These are phyloP conservation scores for Houttuynia cordata DNA, from an alignment of 164 flowering plant species.

Conservation along the genomic window DNA sequence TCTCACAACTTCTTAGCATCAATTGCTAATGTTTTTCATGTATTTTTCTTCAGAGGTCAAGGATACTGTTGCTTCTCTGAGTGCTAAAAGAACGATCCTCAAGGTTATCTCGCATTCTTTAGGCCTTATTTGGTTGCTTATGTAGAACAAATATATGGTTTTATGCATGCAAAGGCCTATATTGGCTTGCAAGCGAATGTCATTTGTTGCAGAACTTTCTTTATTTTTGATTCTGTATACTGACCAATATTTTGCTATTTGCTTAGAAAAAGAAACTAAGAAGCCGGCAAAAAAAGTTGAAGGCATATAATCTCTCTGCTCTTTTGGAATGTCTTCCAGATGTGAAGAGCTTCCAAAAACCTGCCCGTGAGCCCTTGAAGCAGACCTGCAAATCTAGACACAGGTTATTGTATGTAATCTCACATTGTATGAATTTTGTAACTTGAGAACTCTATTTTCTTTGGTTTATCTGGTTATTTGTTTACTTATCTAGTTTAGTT, in stretches of 20 bases:
- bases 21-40: not conserved
- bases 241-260: slow-evolving; percentile 4
- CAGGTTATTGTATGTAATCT: slow-evolving; percentile 41
- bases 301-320: slow-evolving; percentile 58
- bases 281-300: slow-evolving; percentile 47
- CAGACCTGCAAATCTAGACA: slow-evolving; percentile 44
- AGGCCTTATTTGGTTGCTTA: not conserved
- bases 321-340: slow-evolving; percentile 63
- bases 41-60: slow-evolving; percentile 38
- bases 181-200: not conserved
- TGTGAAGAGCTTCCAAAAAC: slow-evolving; percentile 10
- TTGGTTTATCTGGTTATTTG: slow-evolving; percentile 4
- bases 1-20: no score
- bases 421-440: not conserved
- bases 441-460: not conserved
- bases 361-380: slow-evolving; percentile 18
- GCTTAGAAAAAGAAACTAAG: slow-evolving; percentile 46
- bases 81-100: slow-evolving; percentile 39
- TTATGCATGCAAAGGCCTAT: not conserved
- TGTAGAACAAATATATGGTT: not conserved
- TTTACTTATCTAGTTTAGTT: not conserved
- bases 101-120: slow-evolving; percentile 28
- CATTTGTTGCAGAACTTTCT: not conserved
- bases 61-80: slow-evolving; percentile 34
- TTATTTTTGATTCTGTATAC: not conserved